Conservation (phyloP, 495 filamentous ascomycete species). For the Xylaria palmicola region DNA sequence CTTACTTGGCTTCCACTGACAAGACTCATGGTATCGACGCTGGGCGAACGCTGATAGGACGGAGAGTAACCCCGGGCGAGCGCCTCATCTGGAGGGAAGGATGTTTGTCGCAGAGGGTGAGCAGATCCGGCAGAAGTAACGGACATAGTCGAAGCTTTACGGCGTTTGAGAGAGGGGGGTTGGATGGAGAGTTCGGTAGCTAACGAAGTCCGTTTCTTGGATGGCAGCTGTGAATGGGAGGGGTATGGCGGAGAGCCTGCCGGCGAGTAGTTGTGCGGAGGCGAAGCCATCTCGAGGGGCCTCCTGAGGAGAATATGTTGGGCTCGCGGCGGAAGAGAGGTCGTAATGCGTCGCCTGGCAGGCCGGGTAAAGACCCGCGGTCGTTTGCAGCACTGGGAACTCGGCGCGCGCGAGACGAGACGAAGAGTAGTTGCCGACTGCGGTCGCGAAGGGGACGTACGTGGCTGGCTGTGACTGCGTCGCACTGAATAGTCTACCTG, state of each 20-base stretch:
- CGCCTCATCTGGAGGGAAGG: slow-evolving; percentile 67
- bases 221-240: slow-evolving; percentile 47
- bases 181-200: slow-evolving; percentile 38
- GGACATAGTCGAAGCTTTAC: slow-evolving; percentile 61
- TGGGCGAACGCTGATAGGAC: slow-evolving; percentile 61
- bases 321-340: not conserved
- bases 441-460: too few relatives aligned
- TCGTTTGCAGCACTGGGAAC: not conserved
- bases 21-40: slow-evolving; percentile 61
- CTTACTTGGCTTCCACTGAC: slow-evolving; percentile 67
- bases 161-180: slow-evolving; percentile 55
- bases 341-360: too few relatives aligned
- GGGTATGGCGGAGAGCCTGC: slow-evolving; percentile 55
- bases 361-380: too few relatives aligned
- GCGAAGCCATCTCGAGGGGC: slow-evolving; percentile 58
- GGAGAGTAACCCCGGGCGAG: slow-evolving; percentile 39
- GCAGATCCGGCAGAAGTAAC: slow-evolving; percentile 47
- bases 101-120: slow-evolving; percentile 86
- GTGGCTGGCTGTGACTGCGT: too few relatives aligned
- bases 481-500: too few relatives aligned
- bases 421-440: too few relatives aligned
- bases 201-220: slow-evolving; percentile 60
- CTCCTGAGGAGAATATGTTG: not conserved
- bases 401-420: not conserved
- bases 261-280: slow-evolving; percentile 47